Evolutionary conservation across 2,329 filamentous ascomycete genomes (phyloP), one percentile per base, ranked within the genome.

Genomic region (Triangularia verruculosa): DNA sequence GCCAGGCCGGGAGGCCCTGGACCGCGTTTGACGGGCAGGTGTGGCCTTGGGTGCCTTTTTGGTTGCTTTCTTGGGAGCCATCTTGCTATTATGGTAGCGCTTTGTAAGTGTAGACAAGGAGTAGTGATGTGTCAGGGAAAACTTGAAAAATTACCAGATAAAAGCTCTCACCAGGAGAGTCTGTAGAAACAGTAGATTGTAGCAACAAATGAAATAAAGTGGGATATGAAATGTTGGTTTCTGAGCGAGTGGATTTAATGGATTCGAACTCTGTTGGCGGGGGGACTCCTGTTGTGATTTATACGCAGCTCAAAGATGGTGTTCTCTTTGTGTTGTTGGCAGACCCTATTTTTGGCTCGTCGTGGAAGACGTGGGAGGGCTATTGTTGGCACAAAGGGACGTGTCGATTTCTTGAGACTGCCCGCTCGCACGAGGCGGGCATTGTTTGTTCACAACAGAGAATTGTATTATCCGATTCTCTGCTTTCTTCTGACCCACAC

Each of bases 401-500:
- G 51, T 12, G 39, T 47, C 8, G 8, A 47, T 47, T 47, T 47
- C 4, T 47, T n/a, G n/a, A n/a, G n/a, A 9, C 20, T 9, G n/a
- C 6, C n/a, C 17, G 30, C 4, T 20, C n/a, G n/a, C n/a, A n/a
- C n/a, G n/a, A n/a, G n/a, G n/a, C 17, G 34, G 17, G 34, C 2
- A 43, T 11, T 43, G 7, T 5, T 43, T 13, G n/a, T 17, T n/a
- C 8, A 47, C 39, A 20, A 47, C 6, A 9, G n/a, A 9, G 39
- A 5, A 47, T 34, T 34, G 28, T 55, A 17, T 70, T 60, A 71
- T 0, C 72, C 72, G 22, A 79, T 78, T 17, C 76, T 72, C 51
- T 74, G 78, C 68, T 78, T 80, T 62, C 77, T 74, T 56, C 79
- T 74, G 3, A 81, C 78, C 79, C 79, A 81, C 0, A 81, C 77